Evolutionary conservation across 345 rosid genomes (phyloP).

Genomic region (Schrenkiella parvula): DNA sequence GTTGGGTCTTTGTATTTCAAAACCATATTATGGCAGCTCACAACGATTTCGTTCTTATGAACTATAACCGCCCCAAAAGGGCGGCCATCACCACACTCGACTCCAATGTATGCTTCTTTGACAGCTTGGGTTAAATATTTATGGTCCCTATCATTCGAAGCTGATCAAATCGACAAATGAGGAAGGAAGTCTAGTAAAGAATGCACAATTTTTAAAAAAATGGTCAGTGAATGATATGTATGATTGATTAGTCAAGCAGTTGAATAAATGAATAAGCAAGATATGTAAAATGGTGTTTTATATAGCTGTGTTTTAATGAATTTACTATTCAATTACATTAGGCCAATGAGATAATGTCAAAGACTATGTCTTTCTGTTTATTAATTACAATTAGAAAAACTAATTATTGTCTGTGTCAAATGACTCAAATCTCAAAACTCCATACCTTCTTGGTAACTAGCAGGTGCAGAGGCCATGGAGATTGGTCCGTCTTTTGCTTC

Average conservation of each 20-base stretch:
- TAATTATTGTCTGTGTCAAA: neutral
- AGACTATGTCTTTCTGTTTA: too few species aligned
- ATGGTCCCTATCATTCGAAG: conserved; percentile 69
- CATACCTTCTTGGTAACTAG: neutral
- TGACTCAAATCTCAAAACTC: neutral
- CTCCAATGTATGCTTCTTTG: conserved; percentile 88
- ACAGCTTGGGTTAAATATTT: conserved; percentile 68
- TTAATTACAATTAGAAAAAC: too few species aligned
- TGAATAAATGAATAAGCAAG: neutral
- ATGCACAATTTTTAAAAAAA: neutral
- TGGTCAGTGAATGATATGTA: neutral
- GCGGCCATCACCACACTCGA: conserved; percentile 81
- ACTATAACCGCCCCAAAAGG: conserved; percentile 98
- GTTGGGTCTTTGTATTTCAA: conserved; percentile 75
- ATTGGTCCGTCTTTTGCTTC: conserved; percentile 65
- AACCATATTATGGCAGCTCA: conserved; percentile 96
- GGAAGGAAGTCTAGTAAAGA: neutral
- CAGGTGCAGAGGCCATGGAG: conserved; percentile 53
- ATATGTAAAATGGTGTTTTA: neutral
- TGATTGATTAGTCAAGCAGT: neutral
- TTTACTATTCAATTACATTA: neutral
- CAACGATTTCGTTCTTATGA: conserved; percentile 54
- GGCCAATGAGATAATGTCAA: neutral
- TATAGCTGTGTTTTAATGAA: neutral
- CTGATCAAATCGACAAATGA: conserved; percentile 35